A percentile compares a stretch with the other conserved stretches of the same genome.
Evolutionary conservation across 306 rosid species (phyloP).

Genomic region (Cicer cuneatum): DNA sequence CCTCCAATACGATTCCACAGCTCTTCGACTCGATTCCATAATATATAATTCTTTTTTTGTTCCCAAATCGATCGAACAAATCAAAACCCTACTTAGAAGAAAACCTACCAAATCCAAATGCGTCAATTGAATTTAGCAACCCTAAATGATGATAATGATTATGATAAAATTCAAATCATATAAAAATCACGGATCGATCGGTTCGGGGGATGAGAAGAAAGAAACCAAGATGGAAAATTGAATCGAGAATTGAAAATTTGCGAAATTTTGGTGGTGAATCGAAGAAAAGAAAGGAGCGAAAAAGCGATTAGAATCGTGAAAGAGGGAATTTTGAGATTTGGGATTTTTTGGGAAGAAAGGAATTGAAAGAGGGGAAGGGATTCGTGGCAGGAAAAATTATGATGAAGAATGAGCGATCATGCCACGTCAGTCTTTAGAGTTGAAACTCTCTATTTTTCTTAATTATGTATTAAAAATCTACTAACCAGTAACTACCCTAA

Average conservation of each 20-base stretch:
- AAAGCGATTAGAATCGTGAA: neutral
- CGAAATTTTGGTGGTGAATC: conserved; percentile 30
- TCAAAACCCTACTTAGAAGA: conserved; percentile 25
- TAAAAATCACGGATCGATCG: conserved; percentile 37
- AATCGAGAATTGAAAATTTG: conserved; percentile 23
- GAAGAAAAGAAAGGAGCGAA: neutral
- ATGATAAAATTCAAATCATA: neutral
- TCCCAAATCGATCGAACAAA: conserved; percentile 36
- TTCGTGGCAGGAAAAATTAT: conserved; percentile 32
- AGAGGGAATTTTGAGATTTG: conserved; percentile 19
- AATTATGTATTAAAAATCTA: no score
- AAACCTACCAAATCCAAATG: conserved; percentile 26
- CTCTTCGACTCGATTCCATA: conserved; percentile 96
- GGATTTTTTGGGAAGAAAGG: conserved; percentile 33
- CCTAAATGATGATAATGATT: neutral
- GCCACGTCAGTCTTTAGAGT: conserved; percentile 26
- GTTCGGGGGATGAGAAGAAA: neutral
- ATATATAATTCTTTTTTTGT: conserved; percentile 42
- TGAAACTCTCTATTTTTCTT: neutral
- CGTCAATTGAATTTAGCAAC: neutral
- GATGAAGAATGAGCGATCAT: neutral
- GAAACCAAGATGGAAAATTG: conserved; percentile 17
- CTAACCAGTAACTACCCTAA: no score
- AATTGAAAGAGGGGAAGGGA: neutral
- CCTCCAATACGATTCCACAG: conserved; percentile 97